A percentile compares a stretch with the other conserved stretches of the same genome.
phyloP scores from a whole-genome alignment of 306 rosid genomes.

The Rubus idaeus region DNA sequence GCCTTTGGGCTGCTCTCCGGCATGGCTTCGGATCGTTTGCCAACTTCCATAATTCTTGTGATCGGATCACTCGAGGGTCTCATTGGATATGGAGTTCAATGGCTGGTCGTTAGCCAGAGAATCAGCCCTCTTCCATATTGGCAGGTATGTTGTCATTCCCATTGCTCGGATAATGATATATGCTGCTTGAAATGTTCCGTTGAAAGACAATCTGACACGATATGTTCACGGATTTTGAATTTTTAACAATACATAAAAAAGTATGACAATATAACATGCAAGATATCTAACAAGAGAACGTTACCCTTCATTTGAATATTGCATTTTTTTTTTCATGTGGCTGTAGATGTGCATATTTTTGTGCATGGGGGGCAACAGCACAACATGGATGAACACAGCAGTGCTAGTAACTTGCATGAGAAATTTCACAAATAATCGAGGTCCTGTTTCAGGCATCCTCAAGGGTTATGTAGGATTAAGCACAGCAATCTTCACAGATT shows the following conservation, averaged over 20 bases:
- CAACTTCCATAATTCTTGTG: constrained; percentile 33
- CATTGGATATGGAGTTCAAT: constrained; percentile 50
- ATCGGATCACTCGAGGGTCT: constrained; percentile 42
- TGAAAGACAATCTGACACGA: not conserved
- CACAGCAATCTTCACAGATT: constrained; percentile 47
- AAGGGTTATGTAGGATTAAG: constrained; percentile 32
- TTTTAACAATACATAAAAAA: not conserved
- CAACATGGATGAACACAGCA: constrained; percentile 35
- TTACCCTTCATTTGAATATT: not conserved
- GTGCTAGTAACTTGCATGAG: constrained; percentile 52
- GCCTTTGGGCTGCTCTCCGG: constrained; percentile 51
- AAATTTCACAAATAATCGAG: constrained; percentile 40
- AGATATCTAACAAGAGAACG: not conserved
- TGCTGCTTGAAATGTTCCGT: not conserved
- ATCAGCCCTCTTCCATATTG: constrained; percentile 49
- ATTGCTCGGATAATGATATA: not conserved
- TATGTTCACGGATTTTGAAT: not conserved
- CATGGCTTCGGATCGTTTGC: constrained; percentile 39
- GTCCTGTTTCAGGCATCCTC: constrained; percentile 48
- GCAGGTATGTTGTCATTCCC: constrained; percentile 27
- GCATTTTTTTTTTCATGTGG: not conserved
- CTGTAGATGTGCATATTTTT: constrained; percentile 48
- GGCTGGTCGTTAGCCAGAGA: constrained; percentile 38
- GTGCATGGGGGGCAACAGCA: constrained; percentile 50
- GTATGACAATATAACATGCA: not conserved